phyloP scores from a whole-genome alignment of 257 asterid species.

The Plantago ovata region DNA sequence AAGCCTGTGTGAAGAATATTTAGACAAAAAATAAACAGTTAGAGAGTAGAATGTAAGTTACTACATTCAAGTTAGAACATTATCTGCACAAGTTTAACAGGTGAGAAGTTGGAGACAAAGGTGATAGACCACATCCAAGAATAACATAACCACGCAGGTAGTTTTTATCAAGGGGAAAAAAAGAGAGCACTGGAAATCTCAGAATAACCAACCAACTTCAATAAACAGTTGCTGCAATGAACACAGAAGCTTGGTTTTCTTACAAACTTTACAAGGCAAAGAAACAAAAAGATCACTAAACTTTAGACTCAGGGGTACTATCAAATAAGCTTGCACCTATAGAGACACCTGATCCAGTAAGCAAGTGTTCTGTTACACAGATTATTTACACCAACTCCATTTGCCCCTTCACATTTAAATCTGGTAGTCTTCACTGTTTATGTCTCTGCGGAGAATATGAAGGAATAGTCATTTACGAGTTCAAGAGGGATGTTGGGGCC shows the following conservation, averaged over 20 bases:
- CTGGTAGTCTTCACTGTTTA: no score
- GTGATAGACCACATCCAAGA: neutral
- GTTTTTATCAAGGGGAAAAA: neutral
- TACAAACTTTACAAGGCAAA: no score
- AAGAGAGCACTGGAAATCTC: neutral
- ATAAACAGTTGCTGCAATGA: neutral
- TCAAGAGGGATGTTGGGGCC: no score
- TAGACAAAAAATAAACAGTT: conserved; percentile 17
- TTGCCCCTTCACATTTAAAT: no score
- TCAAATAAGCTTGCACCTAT: no score
- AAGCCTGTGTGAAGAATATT: conserved; percentile 51
- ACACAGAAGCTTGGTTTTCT: neutral
- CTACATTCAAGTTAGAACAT: conserved; percentile 13
- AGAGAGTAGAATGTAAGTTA: neutral
- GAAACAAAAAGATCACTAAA: no score
- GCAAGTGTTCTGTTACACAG: no score
- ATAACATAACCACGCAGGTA: neutral
- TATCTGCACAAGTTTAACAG: conserved; percentile 2
- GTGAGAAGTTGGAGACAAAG: conserved; percentile 7
- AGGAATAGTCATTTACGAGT: no score
- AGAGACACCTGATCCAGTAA: no score
- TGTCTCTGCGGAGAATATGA: no score
- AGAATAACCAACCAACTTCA: neutral
- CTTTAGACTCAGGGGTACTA: no score
- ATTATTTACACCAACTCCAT: no score